These are phyloP conservation scores for Chlamydomonas sp. DNA, from an alignment of 139 green algal species.

Conservation along the genomic window DNA sequence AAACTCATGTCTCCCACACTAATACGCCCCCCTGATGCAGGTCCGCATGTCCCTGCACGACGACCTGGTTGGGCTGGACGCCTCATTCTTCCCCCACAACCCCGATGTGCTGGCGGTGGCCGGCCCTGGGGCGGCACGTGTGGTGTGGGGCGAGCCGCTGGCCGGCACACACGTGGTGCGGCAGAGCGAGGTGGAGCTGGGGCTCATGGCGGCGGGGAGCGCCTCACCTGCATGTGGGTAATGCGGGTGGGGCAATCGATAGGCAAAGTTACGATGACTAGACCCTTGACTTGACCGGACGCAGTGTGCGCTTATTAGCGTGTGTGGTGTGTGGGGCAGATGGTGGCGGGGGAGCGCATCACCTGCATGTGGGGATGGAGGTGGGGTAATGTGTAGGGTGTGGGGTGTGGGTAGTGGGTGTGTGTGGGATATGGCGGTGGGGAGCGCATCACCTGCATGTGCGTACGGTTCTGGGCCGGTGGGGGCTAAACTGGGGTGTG, in stretches of 20 bases:
- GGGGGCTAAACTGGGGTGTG: too few species aligned
- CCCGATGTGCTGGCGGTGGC: conserved; percentile 1
- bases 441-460: not conserved
- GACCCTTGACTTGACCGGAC: not conserved
- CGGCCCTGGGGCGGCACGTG: not conserved
- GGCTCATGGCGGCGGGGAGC: conserved; percentile 18
- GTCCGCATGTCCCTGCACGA: conserved; percentile 8
- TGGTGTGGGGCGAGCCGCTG: conserved; percentile 32
- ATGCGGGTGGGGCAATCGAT: not conserved
- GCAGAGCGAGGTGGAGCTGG: conserved; percentile 31
- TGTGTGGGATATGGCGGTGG: too few species aligned
- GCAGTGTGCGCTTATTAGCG: not conserved
- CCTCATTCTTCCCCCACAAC: conserved; percentile 18
- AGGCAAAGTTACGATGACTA: not conserved
- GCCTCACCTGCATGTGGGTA: conserved; percentile 16
- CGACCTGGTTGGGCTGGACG: not conserved
- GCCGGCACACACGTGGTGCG: not conserved
- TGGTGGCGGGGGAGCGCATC: not conserved
- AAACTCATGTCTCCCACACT: too few species aligned
- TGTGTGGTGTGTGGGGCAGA: not conserved
- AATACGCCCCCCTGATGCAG: too few species aligned
- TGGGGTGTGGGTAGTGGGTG: too few species aligned
- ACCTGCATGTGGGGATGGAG: not conserved
- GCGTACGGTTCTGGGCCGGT: too few species aligned
- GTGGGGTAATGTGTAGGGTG: too few species aligned